Base-by-base conservation (phyloP, 306 rosid species). In the Dalbergia cochinchinensis region DNA sequence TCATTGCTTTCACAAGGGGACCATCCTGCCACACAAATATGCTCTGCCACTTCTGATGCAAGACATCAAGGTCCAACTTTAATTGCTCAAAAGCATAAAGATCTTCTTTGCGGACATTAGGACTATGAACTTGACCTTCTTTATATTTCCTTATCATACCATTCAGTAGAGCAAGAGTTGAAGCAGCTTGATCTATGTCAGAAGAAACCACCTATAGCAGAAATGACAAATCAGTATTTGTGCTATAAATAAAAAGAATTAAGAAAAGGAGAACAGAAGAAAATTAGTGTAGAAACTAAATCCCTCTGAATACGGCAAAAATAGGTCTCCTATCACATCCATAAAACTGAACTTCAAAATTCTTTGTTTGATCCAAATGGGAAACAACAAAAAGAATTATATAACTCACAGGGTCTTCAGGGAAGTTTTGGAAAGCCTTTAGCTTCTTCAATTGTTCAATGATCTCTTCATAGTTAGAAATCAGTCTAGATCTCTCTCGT, bases 1-100 rank as follows among this genome's bases (percentile, higher is more conserved):
- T 87, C 99, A 95, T 95, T 79, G 99, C 97, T 79, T 83, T 85
- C 59, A 95, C 90, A 76, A 95, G 94, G 45, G 99, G 97, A 62
- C 99, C 99, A 81, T 95, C 98, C 80, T 92, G 90, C 99, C 99
- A 95, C 82, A 53, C 85, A 87, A 95, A 95, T 85, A 91, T 87
- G 37, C 92, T 91, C 80, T 88, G 94, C 99, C 99, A 95, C 87
- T 89, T 85, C 59, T 84, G 87, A 80, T 91, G 87, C 91, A 92
- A 77, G 78, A 74, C 80, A 59, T 65, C 77, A 39, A 95, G 97
- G 16, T 86, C 79, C 75, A 50, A 68, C 75, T 79, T 79, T 20
- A 77, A 75, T 60, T 76, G 78, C 83, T 90, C 89, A 42, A 92
- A 77, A 64, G 75, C 82, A 69, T 41, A n/a, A 50, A 85, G 55